Evolutionary conservation across 2,329 filamentous ascomycete genomes (phyloP), one percentile per base, ranked within the genome.

Genomic region (Fusarium heterosporum): DNA sequence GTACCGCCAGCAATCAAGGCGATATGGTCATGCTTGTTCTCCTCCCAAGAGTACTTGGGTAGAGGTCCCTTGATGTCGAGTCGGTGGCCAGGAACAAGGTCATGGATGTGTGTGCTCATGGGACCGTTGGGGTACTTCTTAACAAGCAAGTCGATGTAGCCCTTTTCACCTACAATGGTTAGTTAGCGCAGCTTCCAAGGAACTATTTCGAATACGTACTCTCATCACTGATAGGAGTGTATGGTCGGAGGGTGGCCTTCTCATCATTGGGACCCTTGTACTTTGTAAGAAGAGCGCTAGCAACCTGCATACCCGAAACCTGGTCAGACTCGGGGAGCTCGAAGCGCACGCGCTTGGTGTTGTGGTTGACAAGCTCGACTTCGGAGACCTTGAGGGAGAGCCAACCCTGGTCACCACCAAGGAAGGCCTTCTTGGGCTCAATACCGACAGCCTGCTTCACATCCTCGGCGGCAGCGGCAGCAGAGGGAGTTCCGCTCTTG

Each of bases 61-160:
- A 99, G 88, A 3, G 96, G 96, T 17, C 96, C 96, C 86, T 99
- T 98, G 84, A 99, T 89, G 65, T 95, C 90, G 55, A 99, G 89
- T 16, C 85, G 85, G 80, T 98, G 90, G 66, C 93, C 93, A 42
- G 92, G 89, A 32, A 85, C 84, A 88, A 99, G 87, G 76, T 86
- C 85, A 85, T 97, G 93, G 49, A 99, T 78, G 82, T 98, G 92
- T 70, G 89, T 87, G 68, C 92, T 96, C 96, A 99, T 98, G 64
- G 92, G 90, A 36, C 96, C 96, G 74, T 89, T 85, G 65, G 92
- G 90, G 83, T 99, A 99, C 75, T 88, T 89, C 86, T 99, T 99
- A 75, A 99, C 87, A 51, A 99, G 79, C 63, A 99, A 89, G 73
- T 98, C 95, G 67, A 99, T 77, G 81, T 89, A 92, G 70, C 96